Conservation (phyloP, 2,329 filamentous ascomycete genomes). For the Monosporascus sp. region DNA sequence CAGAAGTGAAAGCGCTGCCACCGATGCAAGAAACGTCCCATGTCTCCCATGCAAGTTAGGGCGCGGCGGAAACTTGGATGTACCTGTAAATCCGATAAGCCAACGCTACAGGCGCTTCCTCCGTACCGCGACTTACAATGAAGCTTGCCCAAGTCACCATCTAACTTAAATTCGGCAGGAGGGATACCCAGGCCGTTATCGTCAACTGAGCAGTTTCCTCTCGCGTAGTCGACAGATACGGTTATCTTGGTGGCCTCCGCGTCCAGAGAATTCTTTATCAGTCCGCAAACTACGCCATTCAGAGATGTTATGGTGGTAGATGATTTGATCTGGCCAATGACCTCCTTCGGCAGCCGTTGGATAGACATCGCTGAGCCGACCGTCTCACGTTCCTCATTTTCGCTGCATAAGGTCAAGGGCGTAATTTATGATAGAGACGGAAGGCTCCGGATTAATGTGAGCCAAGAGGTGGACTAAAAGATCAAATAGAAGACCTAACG, state of each 20-base stretch:
- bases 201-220: conserved; percentile 73
- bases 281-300: conserved; percentile 62
- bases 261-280: conserved; percentile 82
- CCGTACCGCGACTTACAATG: conserved; percentile 53
- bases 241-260: conserved; percentile 64
- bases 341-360: conserved; percentile 62
- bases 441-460: too few species aligned
- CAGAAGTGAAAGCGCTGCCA: conserved; percentile 71
- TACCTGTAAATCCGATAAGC: conserved; percentile 48
- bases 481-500: too few species aligned
- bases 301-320: conserved; percentile 75
- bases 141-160: conserved; percentile 66
- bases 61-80: conserved; percentile 61
- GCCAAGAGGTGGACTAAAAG: too few species aligned
- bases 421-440: too few species aligned
- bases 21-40: conserved; percentile 72
- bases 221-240: conserved; percentile 66
- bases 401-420: background rate
- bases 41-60: conserved; percentile 56
- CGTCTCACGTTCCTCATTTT: conserved; percentile 7
- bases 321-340: conserved; percentile 75
- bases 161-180: conserved; percentile 63
- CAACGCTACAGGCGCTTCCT: conserved; percentile 4
- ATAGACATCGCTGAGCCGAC: conserved; percentile 50
- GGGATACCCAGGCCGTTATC: conserved; percentile 80